Percentiles rank a stretch among this genome's conserved stretches.
Evolutionary conservation across 192 early-diverging fungal species (phyloP).

Genomic region (Rhizophagus sp.): DNA sequence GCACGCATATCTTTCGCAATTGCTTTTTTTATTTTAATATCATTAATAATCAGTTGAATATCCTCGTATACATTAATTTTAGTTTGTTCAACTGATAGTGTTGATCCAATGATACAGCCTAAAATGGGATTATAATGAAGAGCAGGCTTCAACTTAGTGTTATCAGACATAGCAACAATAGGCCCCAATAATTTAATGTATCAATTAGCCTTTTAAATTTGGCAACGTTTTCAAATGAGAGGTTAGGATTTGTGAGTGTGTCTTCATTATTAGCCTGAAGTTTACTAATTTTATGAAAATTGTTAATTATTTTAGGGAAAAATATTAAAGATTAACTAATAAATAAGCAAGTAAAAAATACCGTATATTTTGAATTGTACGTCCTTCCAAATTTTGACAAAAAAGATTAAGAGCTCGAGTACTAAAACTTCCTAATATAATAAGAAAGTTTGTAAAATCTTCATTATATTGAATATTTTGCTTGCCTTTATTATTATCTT

Average conservation of each 20-base stretch:
- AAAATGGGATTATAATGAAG: not conserved
- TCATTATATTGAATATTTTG: constrained; percentile 13
- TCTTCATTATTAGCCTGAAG: not conserved
- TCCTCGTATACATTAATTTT: not conserved
- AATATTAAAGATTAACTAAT: not conserved
- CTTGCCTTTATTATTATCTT: not conserved
- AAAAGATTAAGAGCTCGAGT: not conserved
- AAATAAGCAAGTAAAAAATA: not conserved
- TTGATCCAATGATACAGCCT: not conserved
- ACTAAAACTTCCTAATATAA: not conserved
- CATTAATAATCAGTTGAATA: not conserved
- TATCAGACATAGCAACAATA: not conserved
- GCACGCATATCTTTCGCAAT: not conserved
- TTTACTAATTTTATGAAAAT: not conserved
- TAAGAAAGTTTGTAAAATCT: not conserved
- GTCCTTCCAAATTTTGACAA: no score
- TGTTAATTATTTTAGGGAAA: no score
- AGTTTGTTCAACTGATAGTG: not conserved
- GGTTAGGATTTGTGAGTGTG: not conserved
- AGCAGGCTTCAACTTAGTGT: not conserved
- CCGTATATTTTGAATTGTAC: not conserved
- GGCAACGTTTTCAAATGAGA: not conserved
- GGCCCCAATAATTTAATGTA: not conserved
- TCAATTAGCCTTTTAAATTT: not conserved
- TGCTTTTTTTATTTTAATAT: not conserved